Evolutionary conservation across 768 basidiomycete species (phyloP), one percentile per base, ranked within the genome.

Genomic region (Pleurotus giganteus): DNA sequence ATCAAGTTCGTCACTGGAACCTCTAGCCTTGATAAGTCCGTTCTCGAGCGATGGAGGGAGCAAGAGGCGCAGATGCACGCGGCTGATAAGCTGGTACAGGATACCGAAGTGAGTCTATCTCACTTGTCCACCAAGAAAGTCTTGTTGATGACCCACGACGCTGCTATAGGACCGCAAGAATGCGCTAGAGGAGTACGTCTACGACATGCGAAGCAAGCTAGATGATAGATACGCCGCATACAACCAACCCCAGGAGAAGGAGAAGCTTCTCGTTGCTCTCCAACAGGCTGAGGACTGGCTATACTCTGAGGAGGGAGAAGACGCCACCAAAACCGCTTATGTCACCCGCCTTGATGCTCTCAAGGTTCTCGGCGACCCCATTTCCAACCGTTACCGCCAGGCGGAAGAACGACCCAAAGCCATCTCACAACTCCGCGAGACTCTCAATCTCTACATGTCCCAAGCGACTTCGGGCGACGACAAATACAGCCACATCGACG

Each of bases 131-230:
- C 44, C 45, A 11, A 7, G 15, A 42, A n/a, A 19, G 26, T 45
- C 28, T 37, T 26, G 7, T 19, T 26, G 8, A 19, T 32, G 12
- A 12, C 28, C 6, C 15, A 8, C 19, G 4, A 17, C 24, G 11
- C 12, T 29, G 17, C 41, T 45, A 28, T 51, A 96, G 93, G 91
- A 98, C 72, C 86, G 91, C 71, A 99, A 98, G 77, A 99, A 99
- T 68, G 94, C 95, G 3, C 85, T 99, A 12, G 96, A 99, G 75
- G 97, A 98, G 74, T 98, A 96, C 76, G 89, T 98, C 55, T 98
- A 98, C 74, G 96, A 98, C 70, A 94, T 81, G 65, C 90, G 94
- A 34, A 77, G 83, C 71, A 96, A 97, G 76, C 82, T 99, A 57
- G 95, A 98, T 32, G 91, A 88, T 44, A 84, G 89, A 47, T 97